phyloP scores from a whole-genome alignment of 2,329 filamentous ascomycete species.

The Exophiala bonariae region DNA sequence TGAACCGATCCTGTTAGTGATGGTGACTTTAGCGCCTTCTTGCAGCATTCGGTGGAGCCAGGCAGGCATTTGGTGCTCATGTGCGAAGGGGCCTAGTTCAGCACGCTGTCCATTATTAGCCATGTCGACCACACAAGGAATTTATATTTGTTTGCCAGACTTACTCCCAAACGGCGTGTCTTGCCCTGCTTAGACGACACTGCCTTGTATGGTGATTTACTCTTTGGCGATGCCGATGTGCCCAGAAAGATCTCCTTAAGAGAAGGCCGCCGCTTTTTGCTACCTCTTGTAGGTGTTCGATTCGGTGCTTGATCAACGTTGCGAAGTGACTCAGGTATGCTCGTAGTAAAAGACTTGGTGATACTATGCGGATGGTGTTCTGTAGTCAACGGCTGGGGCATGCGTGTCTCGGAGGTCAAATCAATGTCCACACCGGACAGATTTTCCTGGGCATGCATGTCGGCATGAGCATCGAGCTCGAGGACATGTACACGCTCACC shows the following conservation, averaged over 20 bases:
- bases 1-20: conserved; percentile 50
- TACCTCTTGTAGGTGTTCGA: conserved; percentile 14
- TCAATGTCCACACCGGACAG: conserved; percentile 43
- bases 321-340: conserved; percentile 26
- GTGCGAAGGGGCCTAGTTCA: conserved; percentile 70
- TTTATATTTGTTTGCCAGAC: neutral
- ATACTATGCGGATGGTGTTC: conserved; percentile 13
- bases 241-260: conserved; percentile 28
- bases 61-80: conserved; percentile 72
- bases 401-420: conserved; percentile 31
- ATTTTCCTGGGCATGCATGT: conserved; percentile 57
- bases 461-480: conserved; percentile 60
- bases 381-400: conserved; percentile 6
- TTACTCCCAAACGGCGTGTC: conserved; percentile 25
- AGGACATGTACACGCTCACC: conserved; percentile 55
- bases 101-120: conserved; percentile 37
- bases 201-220: conserved; percentile 12
- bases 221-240: conserved; percentile 17
- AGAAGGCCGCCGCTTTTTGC: conserved; percentile 20
- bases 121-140: neutral
- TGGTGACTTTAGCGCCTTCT: conserved; percentile 56
- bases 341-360: conserved; percentile 24
- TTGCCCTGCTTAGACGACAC: conserved; percentile 34
- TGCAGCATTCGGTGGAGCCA: conserved; percentile 66
- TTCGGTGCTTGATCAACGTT: conserved; percentile 27